These are phyloP conservation scores for Fraxinus quadrangulata DNA, from an alignment of 257 asterid species.

Conservation along the genomic window DNA sequence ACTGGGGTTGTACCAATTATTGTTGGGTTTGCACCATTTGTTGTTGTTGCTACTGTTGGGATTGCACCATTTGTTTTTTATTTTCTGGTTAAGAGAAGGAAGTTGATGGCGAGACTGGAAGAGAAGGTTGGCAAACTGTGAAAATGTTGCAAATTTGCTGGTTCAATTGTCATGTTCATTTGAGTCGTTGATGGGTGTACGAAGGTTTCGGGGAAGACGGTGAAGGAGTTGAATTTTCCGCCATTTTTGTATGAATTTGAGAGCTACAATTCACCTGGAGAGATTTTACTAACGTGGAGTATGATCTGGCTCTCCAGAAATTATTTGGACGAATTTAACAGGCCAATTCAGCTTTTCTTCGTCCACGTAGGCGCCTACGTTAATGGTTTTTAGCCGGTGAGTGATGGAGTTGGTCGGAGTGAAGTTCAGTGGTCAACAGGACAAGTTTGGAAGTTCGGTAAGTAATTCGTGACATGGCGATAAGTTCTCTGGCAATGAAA, in stretches of 20 bases:
- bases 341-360: too few species aligned
- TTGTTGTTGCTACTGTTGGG: too few species aligned
- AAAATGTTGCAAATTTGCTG: slow-evolving; percentile 51
- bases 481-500: too few species aligned
- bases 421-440: too few species aligned
- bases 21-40: background rate
- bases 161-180: slow-evolving; percentile 34
- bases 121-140: slow-evolving; percentile 45
- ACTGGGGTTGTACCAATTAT: slow-evolving; percentile 42
- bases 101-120: slow-evolving; percentile 24
- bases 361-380: too few species aligned
- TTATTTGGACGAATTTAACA: too few species aligned
- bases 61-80: background rate
- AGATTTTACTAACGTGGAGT: too few species aligned
- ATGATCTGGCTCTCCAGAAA: too few species aligned
- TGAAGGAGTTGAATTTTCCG: slow-evolving; percentile 55
- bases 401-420: too few species aligned
- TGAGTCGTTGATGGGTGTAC: slow-evolving; percentile 37
- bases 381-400: too few species aligned
- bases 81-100: slow-evolving; percentile 47
- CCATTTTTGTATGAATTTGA: slow-evolving; percentile 37
- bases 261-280: background rate
- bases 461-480: too few species aligned
- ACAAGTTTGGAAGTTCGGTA: too few species aligned
- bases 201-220: slow-evolving; percentile 58